These are phyloP conservation scores for Plasmopara muralis DNA, from an alignment of 352 stramenopile species.

Conservation along the genomic window DNA sequence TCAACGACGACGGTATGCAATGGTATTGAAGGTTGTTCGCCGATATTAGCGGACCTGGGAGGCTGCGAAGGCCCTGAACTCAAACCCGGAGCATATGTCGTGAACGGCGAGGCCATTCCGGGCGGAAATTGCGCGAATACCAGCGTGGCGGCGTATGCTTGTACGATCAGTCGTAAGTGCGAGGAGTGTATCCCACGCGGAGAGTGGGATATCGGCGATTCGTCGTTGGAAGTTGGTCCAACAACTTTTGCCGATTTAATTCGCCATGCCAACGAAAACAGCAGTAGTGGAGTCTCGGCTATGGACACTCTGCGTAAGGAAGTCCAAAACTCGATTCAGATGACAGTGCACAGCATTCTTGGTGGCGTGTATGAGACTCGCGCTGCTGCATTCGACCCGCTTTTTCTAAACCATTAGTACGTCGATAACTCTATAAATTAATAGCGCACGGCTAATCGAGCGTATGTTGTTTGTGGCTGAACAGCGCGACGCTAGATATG, in stretches of 20 bases:
- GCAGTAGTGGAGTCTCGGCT: slow-evolving; percentile 12
- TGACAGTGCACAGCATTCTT: slow-evolving; percentile 36
- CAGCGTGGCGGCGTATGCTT: slow-evolving; percentile 40
- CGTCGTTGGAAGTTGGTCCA: slow-evolving; percentile 57
- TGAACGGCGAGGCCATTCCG: slow-evolving; percentile 23
- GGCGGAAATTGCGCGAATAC: slow-evolving; percentile 52
- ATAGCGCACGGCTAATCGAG: background rate
- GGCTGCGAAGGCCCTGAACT: slow-evolving; percentile 39
- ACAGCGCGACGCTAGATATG: slow-evolving; percentile 43
- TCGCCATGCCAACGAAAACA: slow-evolving; percentile 26
- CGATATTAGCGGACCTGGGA: slow-evolving; percentile 49
- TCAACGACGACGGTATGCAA: slow-evolving; percentile 31
- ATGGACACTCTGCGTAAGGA: slow-evolving; percentile 31
- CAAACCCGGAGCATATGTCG: slow-evolving; percentile 17
- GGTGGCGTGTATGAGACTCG: slow-evolving; percentile 36
- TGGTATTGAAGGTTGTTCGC: slow-evolving; percentile 35
- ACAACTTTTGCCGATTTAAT: slow-evolving; percentile 59
- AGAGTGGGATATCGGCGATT: slow-evolving; percentile 55
- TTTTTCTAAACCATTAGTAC: slow-evolving; percentile 48
- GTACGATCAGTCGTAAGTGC: slow-evolving; percentile 32
- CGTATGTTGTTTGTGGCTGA: slow-evolving; percentile 3
- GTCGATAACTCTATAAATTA: slow-evolving; percentile 2
- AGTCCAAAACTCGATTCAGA: slow-evolving; percentile 34
- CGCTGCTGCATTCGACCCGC: slow-evolving; percentile 35
- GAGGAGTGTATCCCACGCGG: slow-evolving; percentile 58